These are phyloP conservation scores for Escovopsis sp. DNA, from an alignment of 2,329 filamentous ascomycete genomes.

Conservation along the genomic window DNA sequence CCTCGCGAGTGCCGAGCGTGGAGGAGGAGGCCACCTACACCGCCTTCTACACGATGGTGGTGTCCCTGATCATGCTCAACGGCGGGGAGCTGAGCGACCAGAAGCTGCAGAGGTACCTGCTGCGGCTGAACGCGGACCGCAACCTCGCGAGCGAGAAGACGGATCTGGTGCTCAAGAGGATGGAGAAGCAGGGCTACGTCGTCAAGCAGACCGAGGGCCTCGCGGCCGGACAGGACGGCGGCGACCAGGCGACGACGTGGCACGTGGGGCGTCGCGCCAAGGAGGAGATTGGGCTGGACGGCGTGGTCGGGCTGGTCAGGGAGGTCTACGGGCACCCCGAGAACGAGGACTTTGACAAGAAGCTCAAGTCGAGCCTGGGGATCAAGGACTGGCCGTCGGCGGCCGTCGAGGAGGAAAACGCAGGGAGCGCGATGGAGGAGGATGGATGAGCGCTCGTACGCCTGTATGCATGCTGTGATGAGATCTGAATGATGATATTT, in stretches of 20 bases:
- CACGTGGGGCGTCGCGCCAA: conserved; percentile 73
- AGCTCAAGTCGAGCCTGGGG: conserved; percentile 47
- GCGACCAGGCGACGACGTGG: conserved; percentile 68
- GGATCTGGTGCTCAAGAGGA: conserved; percentile 55
- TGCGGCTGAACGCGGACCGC: conserved; percentile 58
- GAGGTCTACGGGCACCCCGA: conserved; percentile 39
- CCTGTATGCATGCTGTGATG: neutral
- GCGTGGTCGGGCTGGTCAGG: conserved; percentile 56
- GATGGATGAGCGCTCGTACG: neutral
- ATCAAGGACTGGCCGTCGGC: conserved; percentile 20
- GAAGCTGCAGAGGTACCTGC: conserved; percentile 63
- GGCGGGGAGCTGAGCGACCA: conserved; percentile 61
- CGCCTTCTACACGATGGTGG: conserved; percentile 65
- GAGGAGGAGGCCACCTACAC: conserved; percentile 65
- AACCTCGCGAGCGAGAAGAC: conserved; percentile 64
- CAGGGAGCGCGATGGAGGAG: conserved; percentile 6
- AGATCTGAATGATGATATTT: neutral
- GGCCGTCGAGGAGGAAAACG: conserved; percentile 13
- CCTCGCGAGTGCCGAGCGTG: conserved; percentile 49
- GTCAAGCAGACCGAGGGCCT: conserved; percentile 54
- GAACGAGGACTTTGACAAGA: conserved; percentile 40
- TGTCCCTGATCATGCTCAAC: conserved; percentile 61
- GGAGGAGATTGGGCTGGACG: conserved; percentile 66
- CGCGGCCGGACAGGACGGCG: conserved; percentile 31
- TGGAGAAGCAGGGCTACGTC: conserved; percentile 75